Evolutionary conservation across 805 yeast genomes (phyloP).

Genomic region (Brettanomyces nanus): DNA sequence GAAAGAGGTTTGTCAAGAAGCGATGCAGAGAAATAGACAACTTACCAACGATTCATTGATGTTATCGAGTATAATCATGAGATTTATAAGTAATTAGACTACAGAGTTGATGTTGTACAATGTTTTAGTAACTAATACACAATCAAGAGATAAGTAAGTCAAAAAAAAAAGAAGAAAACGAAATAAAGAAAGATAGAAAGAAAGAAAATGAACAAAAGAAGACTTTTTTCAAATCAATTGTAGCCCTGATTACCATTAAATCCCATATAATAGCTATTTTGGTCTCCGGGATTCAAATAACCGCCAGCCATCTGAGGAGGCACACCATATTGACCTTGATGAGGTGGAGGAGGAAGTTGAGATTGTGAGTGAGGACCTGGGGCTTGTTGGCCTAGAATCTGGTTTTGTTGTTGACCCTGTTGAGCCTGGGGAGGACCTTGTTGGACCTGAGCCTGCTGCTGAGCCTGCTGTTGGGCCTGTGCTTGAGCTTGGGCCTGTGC

Average conservation of each 20-base stretch:
- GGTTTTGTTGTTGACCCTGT: constrained; percentile 21
- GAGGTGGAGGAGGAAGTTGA: constrained; percentile 13
- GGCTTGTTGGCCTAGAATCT: constrained; percentile 19
- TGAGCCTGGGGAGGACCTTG: constrained; percentile 29
- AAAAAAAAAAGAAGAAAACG: not conserved
- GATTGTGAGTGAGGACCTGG: constrained; percentile 17
- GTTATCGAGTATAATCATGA: constrained; percentile 3
- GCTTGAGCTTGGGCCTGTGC: constrained; percentile 27
- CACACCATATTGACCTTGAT: constrained; percentile 17
- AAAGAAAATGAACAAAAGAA: constrained; percentile 1
- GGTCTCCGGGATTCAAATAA: constrained; percentile 21
- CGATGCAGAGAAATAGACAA: constrained; percentile 1
- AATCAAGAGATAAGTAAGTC: not conserved
- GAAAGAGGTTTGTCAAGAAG: constrained; percentile 4
- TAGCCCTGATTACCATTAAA: constrained; percentile 23
- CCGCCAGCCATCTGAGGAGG: constrained; percentile 21
- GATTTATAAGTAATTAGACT: not conserved
- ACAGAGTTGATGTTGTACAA: not conserved
- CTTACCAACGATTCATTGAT: constrained; percentile 5
- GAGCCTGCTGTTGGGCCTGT: constrained; percentile 24
- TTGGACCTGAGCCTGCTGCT: constrained; percentile 25
- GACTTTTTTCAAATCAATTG: constrained; percentile 8
- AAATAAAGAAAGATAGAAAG: constrained; percentile 1
- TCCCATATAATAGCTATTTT: constrained; percentile 21
- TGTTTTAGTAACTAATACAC: not conserved